A percentile compares a stretch with the other conserved stretches of the same genome.
phyloP scores from a whole-genome alignment of 495 filamentous ascomycete genomes.

The Astrothelium subdiscretum region DNA sequence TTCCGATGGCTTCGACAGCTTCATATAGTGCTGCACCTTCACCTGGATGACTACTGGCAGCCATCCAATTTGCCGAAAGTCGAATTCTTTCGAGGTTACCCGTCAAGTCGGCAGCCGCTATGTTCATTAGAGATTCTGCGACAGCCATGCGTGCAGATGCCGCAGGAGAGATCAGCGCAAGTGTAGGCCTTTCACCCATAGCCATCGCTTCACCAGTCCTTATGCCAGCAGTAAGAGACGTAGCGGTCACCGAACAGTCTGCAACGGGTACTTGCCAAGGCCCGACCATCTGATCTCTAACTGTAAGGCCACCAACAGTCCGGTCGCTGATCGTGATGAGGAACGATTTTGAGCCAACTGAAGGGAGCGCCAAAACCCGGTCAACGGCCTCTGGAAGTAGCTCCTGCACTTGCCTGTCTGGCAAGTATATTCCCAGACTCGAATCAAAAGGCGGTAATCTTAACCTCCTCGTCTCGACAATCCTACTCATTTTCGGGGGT shows the following conservation, averaged over 20 bases:
- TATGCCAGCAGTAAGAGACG: constrained; percentile 58
- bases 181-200: constrained; percentile 85
- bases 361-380: constrained; percentile 70
- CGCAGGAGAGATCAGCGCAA: constrained; percentile 82
- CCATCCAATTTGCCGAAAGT: constrained; percentile 98
- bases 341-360: constrained; percentile 92
- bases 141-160: constrained; percentile 97
- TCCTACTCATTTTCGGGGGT: constrained; percentile 68
- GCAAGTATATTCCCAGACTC: constrained; percentile 48
- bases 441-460: constrained; percentile 62
- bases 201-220: constrained; percentile 90
- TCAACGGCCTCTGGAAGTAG: constrained; percentile 64
- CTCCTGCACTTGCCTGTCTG: constrained; percentile 50
- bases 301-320: constrained; percentile 78
- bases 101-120: constrained; percentile 74
- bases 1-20: constrained; percentile 82
- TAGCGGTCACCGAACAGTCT: constrained; percentile 83
- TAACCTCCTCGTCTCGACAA: constrained; percentile 62
- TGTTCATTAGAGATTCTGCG: constrained; percentile 84
- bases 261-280: constrained; percentile 94
- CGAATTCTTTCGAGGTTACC: constrained; percentile 66
- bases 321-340: constrained; percentile 93
- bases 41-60: constrained; percentile 81
- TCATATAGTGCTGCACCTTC: constrained; percentile 92
- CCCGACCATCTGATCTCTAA: constrained; percentile 91